Base-by-base conservation (phyloP, 768 basidiomycete genomes). In the Mycena chlorophos region DNA sequence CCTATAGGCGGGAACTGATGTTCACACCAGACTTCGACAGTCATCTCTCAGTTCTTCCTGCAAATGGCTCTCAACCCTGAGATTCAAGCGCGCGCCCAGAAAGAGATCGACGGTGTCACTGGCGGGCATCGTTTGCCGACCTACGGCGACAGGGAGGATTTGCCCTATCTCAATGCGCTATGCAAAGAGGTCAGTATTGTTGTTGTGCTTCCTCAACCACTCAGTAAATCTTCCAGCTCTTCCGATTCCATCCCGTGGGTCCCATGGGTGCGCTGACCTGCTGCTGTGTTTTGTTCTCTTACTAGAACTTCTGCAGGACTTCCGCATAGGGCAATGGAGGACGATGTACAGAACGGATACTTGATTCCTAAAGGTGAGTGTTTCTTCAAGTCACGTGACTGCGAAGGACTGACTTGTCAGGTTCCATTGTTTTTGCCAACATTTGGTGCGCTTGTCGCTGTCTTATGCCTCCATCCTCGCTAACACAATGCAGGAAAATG, bases 301-400 rank as follows among this genome's bases (percentile, higher is more conserved):
- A n/a, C n/a, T n/a, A n/a, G n/a, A n/a, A n/a, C n/a, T n/a, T n/a
- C n/a, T n/a, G n/a, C n/a, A n/a, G n/a, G n/a, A n/a, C 22, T 64
- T 17, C 60, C 63, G 19, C 63, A 62, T 38, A 22, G 48, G 8
- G 27, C 39, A 1, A 49, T 28, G 29, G 57, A 56, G 27, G 67
- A 75, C 31, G 73, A 74, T 45, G 60, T 72, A 5, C 71, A 68
- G 38, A 63, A 69, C 22, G 72, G 69, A 2, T 59, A 55, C 30
- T 19, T 60, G 25, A 57, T 63, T 39, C 62, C 62, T 48, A 60
- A 63, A 51, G 57, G 49, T 43, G 16, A 13, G 49, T 56, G n/a
- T n/a, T n/a, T n/a, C n/a, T n/a, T n/a, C n/a, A n/a, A n/a, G n/a
- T n/a, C n/a, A n/a, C n/a, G n/a, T n/a, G n/a, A n/a, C n/a, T n/a